phyloP scores from a whole-genome alignment of 306 rosid genomes.

The Cucurbita moschata region DNA sequence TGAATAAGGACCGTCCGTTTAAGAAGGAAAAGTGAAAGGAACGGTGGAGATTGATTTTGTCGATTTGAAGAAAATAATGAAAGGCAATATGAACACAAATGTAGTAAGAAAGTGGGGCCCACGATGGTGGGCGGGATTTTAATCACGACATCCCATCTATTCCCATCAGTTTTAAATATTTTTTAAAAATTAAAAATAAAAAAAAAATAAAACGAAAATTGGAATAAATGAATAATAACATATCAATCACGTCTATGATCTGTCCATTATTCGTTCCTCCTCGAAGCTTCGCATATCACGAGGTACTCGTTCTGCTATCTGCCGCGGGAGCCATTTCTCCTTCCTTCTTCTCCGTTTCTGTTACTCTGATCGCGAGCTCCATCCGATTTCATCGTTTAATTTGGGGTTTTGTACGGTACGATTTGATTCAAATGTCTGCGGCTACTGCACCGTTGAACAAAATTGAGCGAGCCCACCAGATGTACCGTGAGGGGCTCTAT shows the following conservation, averaged over 20 bases:
- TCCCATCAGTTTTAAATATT: background rate
- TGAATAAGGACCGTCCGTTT: background rate
- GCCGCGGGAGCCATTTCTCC: background rate
- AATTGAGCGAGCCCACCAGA: slow-evolving; percentile 76
- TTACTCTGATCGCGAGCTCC: background rate
- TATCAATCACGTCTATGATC: background rate
- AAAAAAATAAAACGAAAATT: background rate
- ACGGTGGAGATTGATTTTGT: background rate
- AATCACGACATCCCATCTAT: background rate
- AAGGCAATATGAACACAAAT: background rate
- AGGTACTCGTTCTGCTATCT: background rate
- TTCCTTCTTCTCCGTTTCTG: background rate
- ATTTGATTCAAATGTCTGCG: slow-evolving; percentile 11
- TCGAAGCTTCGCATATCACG: background rate
- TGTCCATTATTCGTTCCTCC: background rate
- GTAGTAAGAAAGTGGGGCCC: background rate
- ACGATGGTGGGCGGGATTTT: background rate
- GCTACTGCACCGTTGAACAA: slow-evolving; percentile 45
- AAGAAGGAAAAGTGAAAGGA: background rate
- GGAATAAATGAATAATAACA: background rate
- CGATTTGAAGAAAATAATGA: background rate
- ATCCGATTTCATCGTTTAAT: background rate
- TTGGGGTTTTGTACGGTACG: background rate
- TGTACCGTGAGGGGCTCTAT: slow-evolving; percentile 77
- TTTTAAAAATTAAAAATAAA: background rate